Conservation (phyloP, 495 filamentous ascomycete species). For the Aspergillus olivimuriae region DNA sequence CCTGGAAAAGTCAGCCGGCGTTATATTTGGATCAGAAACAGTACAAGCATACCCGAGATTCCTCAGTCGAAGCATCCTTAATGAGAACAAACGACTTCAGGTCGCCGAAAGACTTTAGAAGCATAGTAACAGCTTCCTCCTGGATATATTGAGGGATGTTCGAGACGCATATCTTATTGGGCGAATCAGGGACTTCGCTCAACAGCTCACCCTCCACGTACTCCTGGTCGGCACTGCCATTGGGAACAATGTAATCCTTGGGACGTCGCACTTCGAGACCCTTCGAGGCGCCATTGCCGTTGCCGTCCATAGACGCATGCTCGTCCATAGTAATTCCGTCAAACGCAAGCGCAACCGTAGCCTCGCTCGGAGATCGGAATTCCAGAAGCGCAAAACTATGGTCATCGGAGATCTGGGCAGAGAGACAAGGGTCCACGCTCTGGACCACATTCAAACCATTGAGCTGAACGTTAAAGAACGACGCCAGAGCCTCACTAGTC, state of each 20-base stretch:
- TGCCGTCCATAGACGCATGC: constrained; percentile 45
- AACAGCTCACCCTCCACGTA: constrained; percentile 74
- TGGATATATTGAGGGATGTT: constrained; percentile 82
- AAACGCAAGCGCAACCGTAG: constrained; percentile 84
- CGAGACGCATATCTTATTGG: constrained; percentile 89
- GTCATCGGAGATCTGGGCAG: constrained; percentile 75
- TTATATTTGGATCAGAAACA: neutral
- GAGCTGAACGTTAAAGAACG: constrained; percentile 94
- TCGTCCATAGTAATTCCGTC: constrained; percentile 87
- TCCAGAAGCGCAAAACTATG: constrained; percentile 77
- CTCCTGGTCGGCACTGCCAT: constrained; percentile 62
- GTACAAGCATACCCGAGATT: constrained; percentile 70
- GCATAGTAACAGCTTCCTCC: constrained; percentile 86
- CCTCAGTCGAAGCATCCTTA: constrained; percentile 78
- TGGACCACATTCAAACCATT: constrained; percentile 89
- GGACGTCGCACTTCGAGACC: constrained; percentile 83
- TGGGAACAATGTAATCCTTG: constrained; percentile 96
- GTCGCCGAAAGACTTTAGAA: constrained; percentile 83
- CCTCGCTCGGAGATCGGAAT: constrained; percentile 80
- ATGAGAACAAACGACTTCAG: constrained; percentile 89
- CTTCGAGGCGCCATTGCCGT: constrained; percentile 45
- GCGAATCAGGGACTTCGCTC: constrained; percentile 78
- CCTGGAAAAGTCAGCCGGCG: constrained; percentile 46
- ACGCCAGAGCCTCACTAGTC: constrained; percentile 63
- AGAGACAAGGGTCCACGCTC: constrained; percentile 78